phyloP scores from a whole-genome alignment of 176 grass and related monocot species.

The Carex parvula region DNA sequence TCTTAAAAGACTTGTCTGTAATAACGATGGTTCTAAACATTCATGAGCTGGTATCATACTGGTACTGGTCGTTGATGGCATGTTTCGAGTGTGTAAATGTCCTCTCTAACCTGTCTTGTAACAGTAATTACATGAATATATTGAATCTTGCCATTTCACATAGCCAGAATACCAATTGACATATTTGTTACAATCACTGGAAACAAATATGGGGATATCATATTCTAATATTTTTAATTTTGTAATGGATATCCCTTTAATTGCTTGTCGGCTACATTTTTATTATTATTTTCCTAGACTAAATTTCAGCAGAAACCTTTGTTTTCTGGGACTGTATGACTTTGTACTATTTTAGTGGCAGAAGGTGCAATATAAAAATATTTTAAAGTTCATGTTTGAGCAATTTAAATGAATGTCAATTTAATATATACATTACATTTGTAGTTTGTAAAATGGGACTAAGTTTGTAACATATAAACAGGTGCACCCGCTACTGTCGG shows the following conservation, averaged over 20 bases:
- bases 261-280: neutral
- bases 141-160: neutral
- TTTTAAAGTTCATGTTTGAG: neutral
- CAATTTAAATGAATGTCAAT: neutral
- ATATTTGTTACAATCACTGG: neutral
- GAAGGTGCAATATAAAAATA: neutral
- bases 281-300: neutral
- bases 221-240: neutral
- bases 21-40: neutral
- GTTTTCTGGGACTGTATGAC: neutral
- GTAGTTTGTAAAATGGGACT: neutral
- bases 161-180: neutral
- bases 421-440: neutral
- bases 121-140: neutral
- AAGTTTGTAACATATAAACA: constrained; percentile 24
- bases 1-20: neutral
- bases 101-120: neutral
- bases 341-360: neutral
- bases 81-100: neutral
- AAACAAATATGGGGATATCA: neutral
- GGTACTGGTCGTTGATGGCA: neutral
- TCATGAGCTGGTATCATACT: neutral
- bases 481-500: constrained; percentile 84
- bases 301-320: neutral
- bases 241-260: neutral